Percentiles rank a stretch among this genome's conserved stretches.
Evolutionary conservation across 176 grass and related monocot species (phyloP).

Genomic region (Oryza rufipogon): DNA sequence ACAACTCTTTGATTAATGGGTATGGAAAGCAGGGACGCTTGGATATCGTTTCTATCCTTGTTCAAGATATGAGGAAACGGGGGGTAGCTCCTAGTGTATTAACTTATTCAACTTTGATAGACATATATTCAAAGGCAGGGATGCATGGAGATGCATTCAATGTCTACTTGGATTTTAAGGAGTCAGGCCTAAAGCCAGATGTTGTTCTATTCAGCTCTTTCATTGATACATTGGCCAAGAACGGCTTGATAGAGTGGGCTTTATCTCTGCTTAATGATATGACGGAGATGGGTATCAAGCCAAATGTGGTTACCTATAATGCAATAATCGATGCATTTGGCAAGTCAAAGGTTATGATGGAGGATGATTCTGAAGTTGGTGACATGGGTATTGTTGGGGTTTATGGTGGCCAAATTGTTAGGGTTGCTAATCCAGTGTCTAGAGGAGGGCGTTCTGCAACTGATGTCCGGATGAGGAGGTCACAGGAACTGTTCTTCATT

Average conservation of each 20-base stretch:
- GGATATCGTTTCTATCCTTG: constrained; percentile 73
- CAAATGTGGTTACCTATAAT: constrained; percentile 97
- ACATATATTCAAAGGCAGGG: constrained; percentile 96
- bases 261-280: constrained; percentile 96
- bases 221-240: constrained; percentile 96
- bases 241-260: constrained; percentile 92
- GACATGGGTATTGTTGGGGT: constrained; percentile 46
- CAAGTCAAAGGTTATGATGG: constrained; percentile 61
- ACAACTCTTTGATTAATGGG: constrained; percentile 97
- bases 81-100: constrained; percentile 77
- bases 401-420: constrained; percentile 64
- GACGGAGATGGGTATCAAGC: constrained; percentile 80
- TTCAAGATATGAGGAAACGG: constrained; percentile 90
- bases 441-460: constrained; percentile 46
- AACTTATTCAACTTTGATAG: constrained; percentile 95
- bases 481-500: constrained; percentile 89
- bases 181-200: constrained; percentile 89
- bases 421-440: constrained; percentile 44
- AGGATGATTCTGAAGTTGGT: constrained; percentile 55
- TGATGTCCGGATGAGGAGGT: constrained; percentile 62
- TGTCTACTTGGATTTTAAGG: constrained; percentile 93
- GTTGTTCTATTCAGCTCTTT: constrained; percentile 99
- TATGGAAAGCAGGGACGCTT: constrained; percentile 94
- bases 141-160: constrained; percentile 96
- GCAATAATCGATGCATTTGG: constrained; percentile 97